Evolutionary conservation across 1,284 basidiomycete species (phyloP).

Genomic region (Porodaedalea pini): DNA sequence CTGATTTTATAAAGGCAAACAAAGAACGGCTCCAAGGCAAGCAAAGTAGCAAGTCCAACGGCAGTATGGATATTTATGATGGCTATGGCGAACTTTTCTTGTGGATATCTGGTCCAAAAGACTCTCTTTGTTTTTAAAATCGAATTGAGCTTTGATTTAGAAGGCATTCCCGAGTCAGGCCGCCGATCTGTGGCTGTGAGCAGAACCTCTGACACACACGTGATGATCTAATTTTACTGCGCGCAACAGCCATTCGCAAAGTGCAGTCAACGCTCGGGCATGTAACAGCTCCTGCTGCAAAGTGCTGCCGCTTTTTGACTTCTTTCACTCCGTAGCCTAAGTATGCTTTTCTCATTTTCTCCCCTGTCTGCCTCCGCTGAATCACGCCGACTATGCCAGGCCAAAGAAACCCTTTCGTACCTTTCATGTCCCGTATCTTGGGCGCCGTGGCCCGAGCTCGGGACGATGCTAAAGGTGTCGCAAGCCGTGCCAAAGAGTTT

Average conservation of each 20-base stretch:
- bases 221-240: not conserved
- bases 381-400: constrained; percentile 6
- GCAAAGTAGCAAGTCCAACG: no score
- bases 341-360: not conserved
- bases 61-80: no score
- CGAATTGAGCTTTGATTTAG: no score
- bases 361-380: not conserved
- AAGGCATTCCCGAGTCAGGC: no score
- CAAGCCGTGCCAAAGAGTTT: constrained; percentile 30
- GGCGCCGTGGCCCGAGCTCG: constrained; percentile 33
- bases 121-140: no score
- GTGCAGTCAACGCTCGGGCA: not conserved
- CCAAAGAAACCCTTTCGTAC: constrained; percentile 1
- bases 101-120: no score
- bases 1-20: no score
- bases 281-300: not conserved
- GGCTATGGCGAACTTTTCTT: no score
- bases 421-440: constrained; percentile 34
- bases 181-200: no score
- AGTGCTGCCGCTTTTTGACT: not conserved
- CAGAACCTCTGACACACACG: no score
- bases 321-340: not conserved
- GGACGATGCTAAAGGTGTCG: constrained; percentile 31
- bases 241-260: not conserved
- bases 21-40: no score